Evolutionary conservation across 2,329 filamentous ascomycete genomes (phyloP), one percentile per base, ranked within the genome.

Genomic region (Colletotrichum musae): DNA sequence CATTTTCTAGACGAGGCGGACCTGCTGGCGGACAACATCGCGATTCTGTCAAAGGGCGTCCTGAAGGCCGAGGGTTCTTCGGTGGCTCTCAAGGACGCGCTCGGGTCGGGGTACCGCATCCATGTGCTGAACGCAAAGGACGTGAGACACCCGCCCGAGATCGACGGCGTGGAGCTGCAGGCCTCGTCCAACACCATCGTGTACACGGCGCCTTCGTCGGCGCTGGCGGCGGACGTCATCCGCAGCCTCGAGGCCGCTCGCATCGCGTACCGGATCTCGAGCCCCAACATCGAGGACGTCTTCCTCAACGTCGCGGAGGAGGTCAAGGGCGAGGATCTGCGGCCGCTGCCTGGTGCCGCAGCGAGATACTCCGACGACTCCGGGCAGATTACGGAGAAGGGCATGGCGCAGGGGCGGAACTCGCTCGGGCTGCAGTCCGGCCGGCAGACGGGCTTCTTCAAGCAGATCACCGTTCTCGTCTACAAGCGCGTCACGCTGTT

Each of bases 241-340:
- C 86, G 87, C 50, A 79, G 86, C 6, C 84, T 98, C 1, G 92
- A 97, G 77, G 80, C 84, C 0, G 83, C 85, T 1, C 89, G 89
- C 0, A 86, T 97, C 43, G 92, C 97, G 65, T 97, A 97, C 78
- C 91, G 94, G 63, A 93, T 97, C 73, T 93, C 92, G 16, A 94
- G 94, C 0, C 95, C 95, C 1, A 97, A 94, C 0, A 94, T 98
- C 45, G 95, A 98, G 77, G 94, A 97, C 73, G 94, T 97, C 0
- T 98, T 98, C 79, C 82, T 98, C 28, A 91, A 93, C 72, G 86
- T 97, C 45, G 94, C 94, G 0, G 93, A 95, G 75, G 94, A 97
- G 78, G 87, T 94, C 67, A 4, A 88, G 92, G 72, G 80, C 78
- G 56, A 74, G 75, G n/a, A 28, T 5, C 6, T 51, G 1, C 43